These are phyloP conservation scores for Pisolithus tinctorius DNA, from an alignment of 768 basidiomycete genomes.

Conservation along the genomic window DNA sequence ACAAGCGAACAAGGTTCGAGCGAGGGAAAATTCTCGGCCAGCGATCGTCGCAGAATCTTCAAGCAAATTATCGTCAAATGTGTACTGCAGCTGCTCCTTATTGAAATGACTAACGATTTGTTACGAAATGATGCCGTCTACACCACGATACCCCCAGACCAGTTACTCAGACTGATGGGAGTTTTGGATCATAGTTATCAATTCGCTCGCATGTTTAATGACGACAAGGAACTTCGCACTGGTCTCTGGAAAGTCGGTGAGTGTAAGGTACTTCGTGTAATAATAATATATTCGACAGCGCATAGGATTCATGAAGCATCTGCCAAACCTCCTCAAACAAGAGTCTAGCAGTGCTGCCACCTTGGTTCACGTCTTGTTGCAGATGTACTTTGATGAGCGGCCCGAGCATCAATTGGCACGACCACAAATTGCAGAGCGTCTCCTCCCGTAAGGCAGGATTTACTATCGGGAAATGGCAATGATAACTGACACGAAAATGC, in stretches of 20 bases:
- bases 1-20: constrained; percentile 40
- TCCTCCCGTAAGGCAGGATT: constrained; percentile 51
- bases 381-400: constrained; percentile 93
- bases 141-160: constrained; percentile 87
- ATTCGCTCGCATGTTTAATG: constrained; percentile 96
- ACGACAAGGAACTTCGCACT: constrained; percentile 94
- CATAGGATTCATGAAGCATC: constrained; percentile 97
- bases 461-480: not conserved
- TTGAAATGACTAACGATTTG: constrained; percentile 95
- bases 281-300: constrained; percentile 2
- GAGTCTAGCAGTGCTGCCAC: constrained; percentile 97
- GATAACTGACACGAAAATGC: constrained; percentile 6
- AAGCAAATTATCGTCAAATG: constrained; percentile 99
- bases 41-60: constrained; percentile 80
- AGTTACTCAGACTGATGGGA: constrained; percentile 88
- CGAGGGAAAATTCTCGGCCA: constrained; percentile 47
- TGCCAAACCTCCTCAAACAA: constrained; percentile 95
- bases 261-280: constrained; percentile 29
- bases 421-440: constrained; percentile 68
- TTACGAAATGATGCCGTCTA: constrained; percentile 91
- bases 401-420: constrained; percentile 79
- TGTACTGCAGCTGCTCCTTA: constrained; percentile 90
- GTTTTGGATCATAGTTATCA: constrained; percentile 96
- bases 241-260: constrained; percentile 99
- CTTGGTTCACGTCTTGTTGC: constrained; percentile 81